Conservation (phyloP, 306 rosid genomes). For the Carpinus viminea region DNA sequence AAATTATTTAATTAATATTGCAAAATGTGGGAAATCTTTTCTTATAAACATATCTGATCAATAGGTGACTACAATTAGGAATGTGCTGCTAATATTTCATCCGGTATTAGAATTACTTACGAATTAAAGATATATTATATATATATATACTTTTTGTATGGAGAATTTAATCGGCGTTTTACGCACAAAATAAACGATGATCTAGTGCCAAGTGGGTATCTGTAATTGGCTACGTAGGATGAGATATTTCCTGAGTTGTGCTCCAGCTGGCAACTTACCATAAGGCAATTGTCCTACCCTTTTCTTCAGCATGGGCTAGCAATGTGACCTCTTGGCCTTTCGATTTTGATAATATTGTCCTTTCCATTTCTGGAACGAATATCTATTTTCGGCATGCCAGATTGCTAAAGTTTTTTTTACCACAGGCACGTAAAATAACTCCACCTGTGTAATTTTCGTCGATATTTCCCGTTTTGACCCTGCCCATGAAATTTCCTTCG, state of each 20-base stretch:
- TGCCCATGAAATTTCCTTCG: not conserved
- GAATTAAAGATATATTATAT: too few relatives aligned
- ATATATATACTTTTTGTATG: too few relatives aligned
- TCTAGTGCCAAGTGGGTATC: not conserved
- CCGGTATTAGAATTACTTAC: too few relatives aligned
- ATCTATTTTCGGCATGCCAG: not conserved
- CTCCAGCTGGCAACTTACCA: not conserved
- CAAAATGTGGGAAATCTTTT: too few relatives aligned
- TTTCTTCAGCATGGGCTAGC: not conserved
- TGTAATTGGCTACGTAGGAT: not conserved
- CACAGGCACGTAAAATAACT: too few relatives aligned
- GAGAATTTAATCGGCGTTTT: too few relatives aligned
- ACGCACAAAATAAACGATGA: too few relatives aligned
- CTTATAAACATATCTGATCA: too few relatives aligned
- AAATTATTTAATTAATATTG: too few relatives aligned
- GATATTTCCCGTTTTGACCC: conserved; percentile 5
- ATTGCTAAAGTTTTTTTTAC: not conserved
- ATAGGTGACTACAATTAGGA: too few relatives aligned
- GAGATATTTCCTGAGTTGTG: not conserved
- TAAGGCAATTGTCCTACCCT: not conserved
- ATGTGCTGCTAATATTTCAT: too few relatives aligned
- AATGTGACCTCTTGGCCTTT: not conserved
- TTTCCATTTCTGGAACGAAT: not conserved
- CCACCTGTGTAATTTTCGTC: not conserved
- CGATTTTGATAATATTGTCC: conserved; percentile 7